Base-by-base conservation (phyloP, 2,329 filamentous ascomycete genomes). In the Aspergillus caelatus region DNA sequence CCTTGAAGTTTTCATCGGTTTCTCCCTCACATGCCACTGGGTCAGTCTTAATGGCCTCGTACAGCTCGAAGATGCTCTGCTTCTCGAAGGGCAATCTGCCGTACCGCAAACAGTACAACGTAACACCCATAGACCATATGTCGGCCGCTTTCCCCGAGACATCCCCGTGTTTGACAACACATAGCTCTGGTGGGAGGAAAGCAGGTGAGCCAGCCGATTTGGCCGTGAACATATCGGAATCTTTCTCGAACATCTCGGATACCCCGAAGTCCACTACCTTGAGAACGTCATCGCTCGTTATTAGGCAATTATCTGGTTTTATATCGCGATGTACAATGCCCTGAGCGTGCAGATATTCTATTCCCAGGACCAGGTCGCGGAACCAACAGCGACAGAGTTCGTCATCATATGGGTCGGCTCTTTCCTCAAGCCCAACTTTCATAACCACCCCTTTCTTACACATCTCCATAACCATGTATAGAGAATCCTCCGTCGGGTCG, bases 251-350 rank as follows among this genome's bases (percentile, higher is more conserved):
- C 89, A 99, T 97, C 75, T 99, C 94, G 1, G 94, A 98, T 9
- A 98, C 95, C n/a, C 95, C 95, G 83, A 99, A 99, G 77, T 98
- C 95, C 58, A 96, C 93, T 68, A 99, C 91, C 77, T 98, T 99
- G 58, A 99, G 86, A n/a, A 97, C 89, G 71, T 98, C 91, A 61
- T 97, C 94, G 41, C 90, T 86, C 0, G 93, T 97, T 45, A 99
- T 82, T 9, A 99, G 85, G 59, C 96, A 90, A 71, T 99, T 99
- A 77, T 98, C 95, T 0, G 95, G 95, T 79, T 99, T 99, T 81
- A 99, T 97, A 73, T 99, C 95, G 59, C 95, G 88, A 77, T 99
- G 95, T 19, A 97, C 91, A 68, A 98, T 92, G 9, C 94, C 94
- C 78, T 98, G 95, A 0, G 91, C 90, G 79, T 99, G 95, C 53